Percentiles rank a stretch among this genome's conserved stretches.
These are phyloP conservation scores for Leersia perrieri DNA, from an alignment of 176 grass and related monocot genomes.

Conservation along the genomic window DNA sequence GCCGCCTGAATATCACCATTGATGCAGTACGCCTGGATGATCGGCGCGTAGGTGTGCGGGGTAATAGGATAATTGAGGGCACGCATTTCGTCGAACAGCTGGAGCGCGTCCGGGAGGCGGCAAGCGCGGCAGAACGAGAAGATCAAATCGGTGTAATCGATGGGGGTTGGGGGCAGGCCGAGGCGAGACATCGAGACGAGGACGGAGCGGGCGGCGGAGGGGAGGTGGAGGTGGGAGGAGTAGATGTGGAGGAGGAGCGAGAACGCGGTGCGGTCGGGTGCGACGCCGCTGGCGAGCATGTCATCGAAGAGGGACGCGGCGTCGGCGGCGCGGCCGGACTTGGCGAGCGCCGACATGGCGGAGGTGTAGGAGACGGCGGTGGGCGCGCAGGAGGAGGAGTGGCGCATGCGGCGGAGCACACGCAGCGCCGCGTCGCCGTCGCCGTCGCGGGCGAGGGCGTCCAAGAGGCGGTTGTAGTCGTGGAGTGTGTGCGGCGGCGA, in stretches of 20 bases:
- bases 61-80: slow-evolving; percentile 38
- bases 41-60: slow-evolving; percentile 50
- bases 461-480: slow-evolving; percentile 77
- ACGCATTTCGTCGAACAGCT: slow-evolving; percentile 83
- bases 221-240: slow-evolving; percentile 67
- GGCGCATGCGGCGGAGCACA: slow-evolving; percentile 68
- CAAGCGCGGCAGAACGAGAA: slow-evolving; percentile 49
- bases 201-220: slow-evolving; percentile 56
- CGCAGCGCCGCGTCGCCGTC: slow-evolving; percentile 51
- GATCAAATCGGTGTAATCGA: slow-evolving; percentile 71
- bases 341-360: slow-evolving; percentile 64
- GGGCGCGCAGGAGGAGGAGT: slow-evolving; percentile 41
- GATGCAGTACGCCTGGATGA: slow-evolving; percentile 56
- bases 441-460: slow-evolving; percentile 46
- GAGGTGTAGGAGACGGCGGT: slow-evolving; percentile 61
- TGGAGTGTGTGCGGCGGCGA: slow-evolving; percentile 37
- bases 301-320: slow-evolving; percentile 78
- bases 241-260: slow-evolving; percentile 80
- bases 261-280: slow-evolving; percentile 45
- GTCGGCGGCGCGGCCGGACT: slow-evolving; percentile 45
- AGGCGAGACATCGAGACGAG: slow-evolving; percentile 65
- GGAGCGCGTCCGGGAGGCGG: slow-evolving; percentile 55
- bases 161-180: slow-evolving; percentile 46
- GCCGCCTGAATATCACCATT: slow-evolving; percentile 49
- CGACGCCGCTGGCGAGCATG: slow-evolving; percentile 69